Conservation (phyloP, 2,329 filamentous ascomycete genomes). For the Fusarium neocosmosporiellum region DNA sequence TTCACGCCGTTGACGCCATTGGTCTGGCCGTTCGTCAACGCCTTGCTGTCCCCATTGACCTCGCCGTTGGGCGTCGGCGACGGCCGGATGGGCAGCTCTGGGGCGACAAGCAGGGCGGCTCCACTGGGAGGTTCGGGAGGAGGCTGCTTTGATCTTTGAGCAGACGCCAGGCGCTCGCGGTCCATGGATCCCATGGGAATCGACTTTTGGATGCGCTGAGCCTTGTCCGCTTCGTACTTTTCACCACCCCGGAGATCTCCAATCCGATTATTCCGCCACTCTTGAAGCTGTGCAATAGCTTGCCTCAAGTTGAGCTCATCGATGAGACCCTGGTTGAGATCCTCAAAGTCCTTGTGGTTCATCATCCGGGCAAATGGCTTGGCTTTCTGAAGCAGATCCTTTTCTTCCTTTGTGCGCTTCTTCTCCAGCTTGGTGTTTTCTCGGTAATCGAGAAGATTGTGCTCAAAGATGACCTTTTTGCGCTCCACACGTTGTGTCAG, state of each 20-base stretch:
- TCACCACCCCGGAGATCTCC: conserved; percentile 87
- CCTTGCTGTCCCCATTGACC: conserved; percentile 62
- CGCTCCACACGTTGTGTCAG: conserved; percentile 91
- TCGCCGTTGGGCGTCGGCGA: conserved; percentile 50
- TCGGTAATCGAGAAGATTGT: conserved; percentile 91
- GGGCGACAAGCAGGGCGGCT: conserved; percentile 79
- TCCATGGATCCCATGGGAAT: conserved; percentile 85
- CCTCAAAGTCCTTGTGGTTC: conserved; percentile 91
- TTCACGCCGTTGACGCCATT: conserved; percentile 65
- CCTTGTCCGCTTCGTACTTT: conserved; percentile 93
- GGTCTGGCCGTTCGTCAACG: conserved; percentile 63
- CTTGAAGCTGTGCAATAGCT: conserved; percentile 90
- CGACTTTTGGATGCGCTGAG: conserved; percentile 76
- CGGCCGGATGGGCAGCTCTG: conserved; percentile 77
- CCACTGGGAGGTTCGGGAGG: conserved; percentile 78
- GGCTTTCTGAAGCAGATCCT: conserved; percentile 88
- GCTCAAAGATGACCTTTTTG: conserved; percentile 97
- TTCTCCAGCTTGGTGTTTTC: conserved; percentile 93
- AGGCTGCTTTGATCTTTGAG: conserved; percentile 75
- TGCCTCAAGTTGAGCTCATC: conserved; percentile 92
- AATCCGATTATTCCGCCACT: conserved; percentile 89
- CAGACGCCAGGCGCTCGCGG: conserved; percentile 78
- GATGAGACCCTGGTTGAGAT: conserved; percentile 84
- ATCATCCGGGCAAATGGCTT: conserved; percentile 98
- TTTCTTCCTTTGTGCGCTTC: conserved; percentile 95